Conservation (phyloP, 441 rosid genomes). For the Manihot esculenta region DNA sequence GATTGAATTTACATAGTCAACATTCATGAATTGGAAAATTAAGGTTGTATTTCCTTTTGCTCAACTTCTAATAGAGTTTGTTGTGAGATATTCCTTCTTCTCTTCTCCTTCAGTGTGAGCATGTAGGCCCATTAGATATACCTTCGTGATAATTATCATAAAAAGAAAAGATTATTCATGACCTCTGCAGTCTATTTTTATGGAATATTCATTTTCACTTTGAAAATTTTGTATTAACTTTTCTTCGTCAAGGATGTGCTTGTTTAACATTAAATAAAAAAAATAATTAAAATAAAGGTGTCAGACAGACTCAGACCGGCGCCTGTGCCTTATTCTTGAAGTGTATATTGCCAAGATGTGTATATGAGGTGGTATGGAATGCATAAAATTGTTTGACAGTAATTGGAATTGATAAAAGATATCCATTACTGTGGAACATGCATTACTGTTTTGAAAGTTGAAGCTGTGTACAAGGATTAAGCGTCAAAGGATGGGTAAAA, state of each 20-base stretch:
- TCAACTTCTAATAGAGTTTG: not conserved
- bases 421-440: not conserved
- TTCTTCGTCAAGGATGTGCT: too few species aligned
- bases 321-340: not conserved
- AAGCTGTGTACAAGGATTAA: not conserved
- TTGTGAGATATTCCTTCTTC: too few species aligned
- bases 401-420: not conserved
- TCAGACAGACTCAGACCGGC: too few species aligned
- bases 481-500: not conserved
- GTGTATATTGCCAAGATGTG: not conserved
- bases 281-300: too few species aligned
- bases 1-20: not conserved
- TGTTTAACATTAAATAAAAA: too few species aligned
- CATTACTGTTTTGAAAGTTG: not conserved
- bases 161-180: not conserved
- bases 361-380: not conserved
- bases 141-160: not conserved
- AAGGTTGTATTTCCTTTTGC: not conserved
- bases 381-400: not conserved
- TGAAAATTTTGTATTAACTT: too few species aligned
- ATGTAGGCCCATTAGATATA: too few species aligned
- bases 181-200: not conserved
- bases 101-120: too few species aligned
- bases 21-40: not conserved
- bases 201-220: too few species aligned